phyloP scores from a whole-genome alignment of 768 basidiomycete species.

The Amanita muscaria region DNA sequence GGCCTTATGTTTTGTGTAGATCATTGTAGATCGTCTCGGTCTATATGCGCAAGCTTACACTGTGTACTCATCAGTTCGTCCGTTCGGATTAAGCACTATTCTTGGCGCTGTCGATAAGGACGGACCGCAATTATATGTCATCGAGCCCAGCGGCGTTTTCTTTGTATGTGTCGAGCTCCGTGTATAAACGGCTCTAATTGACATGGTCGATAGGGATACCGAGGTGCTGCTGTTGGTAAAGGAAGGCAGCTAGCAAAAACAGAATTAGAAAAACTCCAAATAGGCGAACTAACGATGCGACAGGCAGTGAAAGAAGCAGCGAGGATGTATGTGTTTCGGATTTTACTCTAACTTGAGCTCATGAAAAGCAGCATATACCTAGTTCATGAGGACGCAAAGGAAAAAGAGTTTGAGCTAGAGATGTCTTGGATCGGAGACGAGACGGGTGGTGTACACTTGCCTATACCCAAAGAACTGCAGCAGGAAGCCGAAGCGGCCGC shows the following conservation, averaged over 20 bases:
- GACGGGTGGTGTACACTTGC: slow-evolving; percentile 67
- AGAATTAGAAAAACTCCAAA: slow-evolving; percentile 91
- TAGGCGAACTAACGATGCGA: slow-evolving; percentile 66
- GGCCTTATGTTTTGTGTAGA: slow-evolving; percentile 15
- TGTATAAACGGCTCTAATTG: neutral
- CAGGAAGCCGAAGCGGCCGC: slow-evolving; percentile 84
- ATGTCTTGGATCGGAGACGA: slow-evolving; percentile 94
- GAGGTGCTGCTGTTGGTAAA: slow-evolving; percentile 95
- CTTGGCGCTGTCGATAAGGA: slow-evolving; percentile 83
- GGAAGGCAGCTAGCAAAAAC: slow-evolving; percentile 98
- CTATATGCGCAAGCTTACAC: slow-evolving; percentile 95
- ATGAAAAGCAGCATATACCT: slow-evolving; percentile 70
- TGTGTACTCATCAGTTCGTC: slow-evolving; percentile 94
- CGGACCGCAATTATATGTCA: slow-evolving; percentile 79
- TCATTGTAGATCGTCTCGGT: slow-evolving; percentile 64
- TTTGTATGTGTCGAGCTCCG: slow-evolving; percentile 44
- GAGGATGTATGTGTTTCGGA: slow-evolving; percentile 63
- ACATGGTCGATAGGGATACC: slow-evolving; percentile 61
- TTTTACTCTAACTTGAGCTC: neutral
- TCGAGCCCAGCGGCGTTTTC: slow-evolving; percentile 93
- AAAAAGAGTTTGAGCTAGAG: slow-evolving; percentile 97
- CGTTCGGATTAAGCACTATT: slow-evolving; percentile 93
- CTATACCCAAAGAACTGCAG: slow-evolving; percentile 78
- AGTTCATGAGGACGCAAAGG: slow-evolving; percentile 95
- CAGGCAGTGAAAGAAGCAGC: slow-evolving; percentile 92